Evolutionary conservation across 257 asterid genomes (phyloP), one percentile per base, ranked within the genome.

Genomic region (Cordia subcordata): DNA sequence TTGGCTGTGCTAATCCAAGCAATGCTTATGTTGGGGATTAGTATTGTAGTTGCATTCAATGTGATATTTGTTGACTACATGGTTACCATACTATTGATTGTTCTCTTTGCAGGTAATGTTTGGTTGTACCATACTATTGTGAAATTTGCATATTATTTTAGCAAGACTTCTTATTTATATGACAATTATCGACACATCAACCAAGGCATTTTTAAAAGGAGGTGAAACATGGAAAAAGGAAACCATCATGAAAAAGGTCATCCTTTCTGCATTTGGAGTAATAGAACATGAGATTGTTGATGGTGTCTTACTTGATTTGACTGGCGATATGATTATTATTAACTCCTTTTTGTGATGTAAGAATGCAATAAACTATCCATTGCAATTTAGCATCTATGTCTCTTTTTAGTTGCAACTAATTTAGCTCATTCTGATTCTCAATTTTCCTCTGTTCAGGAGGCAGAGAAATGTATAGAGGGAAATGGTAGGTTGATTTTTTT

Each of bases 1-100:
- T 83, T 93, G 85, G 97, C 96, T 21, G 86, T 93, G 57, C 96
- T 93, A 32, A 88, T 93, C 66, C 99, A 93, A 72, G 97, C 99
- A 37, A 93, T 88, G 99, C 95, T 93, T 68, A 85, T 92, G 95
- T 76, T 92, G 14, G 99, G 99, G 56, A 88, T 92, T 56, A 92
- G 99, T 74, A 72, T 88, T 13, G 99, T 97, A 73, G 99, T 93
- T 65, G 66, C 96, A 70, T 89, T 93, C 77, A 93, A 93, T 72
- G 99, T 93, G 14, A 1, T 93, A 21, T 93, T 93, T 69, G 86
- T 97, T 17, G 97, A 93, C 68, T 93, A 97, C 97, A 89, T 93
- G 96, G 90, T 93, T 55, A 93, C 99, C 5, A 88, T 93, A 68
- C 97, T 93, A 69, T 82, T 93, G n/a, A 93, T 93, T 37, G 0